Percentiles rank a stretch among this genome's conserved stretches.
phyloP scores from a whole-genome alignment of 176 grass and related monocot species.

The Oryza rufipogon region DNA sequence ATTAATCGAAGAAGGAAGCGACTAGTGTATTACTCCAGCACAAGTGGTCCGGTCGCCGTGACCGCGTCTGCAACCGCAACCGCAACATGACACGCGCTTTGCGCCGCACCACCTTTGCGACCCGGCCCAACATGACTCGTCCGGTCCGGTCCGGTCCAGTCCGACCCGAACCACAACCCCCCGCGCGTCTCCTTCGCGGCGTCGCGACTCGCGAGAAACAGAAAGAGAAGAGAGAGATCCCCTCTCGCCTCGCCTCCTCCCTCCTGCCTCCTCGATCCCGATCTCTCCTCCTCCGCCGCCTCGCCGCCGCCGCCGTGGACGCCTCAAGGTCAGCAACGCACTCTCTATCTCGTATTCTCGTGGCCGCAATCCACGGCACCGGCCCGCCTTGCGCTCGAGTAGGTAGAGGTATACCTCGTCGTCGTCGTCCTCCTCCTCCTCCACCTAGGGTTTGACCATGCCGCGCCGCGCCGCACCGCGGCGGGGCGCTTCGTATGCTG shows the following conservation, averaged over 20 bases:
- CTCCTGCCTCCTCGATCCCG: constrained; percentile 8
- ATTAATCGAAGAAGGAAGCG: no score
- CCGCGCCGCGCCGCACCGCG: not conserved
- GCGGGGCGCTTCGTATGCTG: not conserved
- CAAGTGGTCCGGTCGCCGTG: no score
- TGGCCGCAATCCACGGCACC: not conserved
- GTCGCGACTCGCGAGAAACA: not conserved
- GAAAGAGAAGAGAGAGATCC: not conserved
- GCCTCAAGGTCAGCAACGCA: not conserved
- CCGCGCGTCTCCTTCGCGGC: no score
- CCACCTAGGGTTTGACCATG: not conserved
- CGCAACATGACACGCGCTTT: no score
- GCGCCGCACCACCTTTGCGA: no score
- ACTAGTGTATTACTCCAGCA: no score
- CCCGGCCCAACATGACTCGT: no score
- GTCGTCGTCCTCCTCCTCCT: not conserved
- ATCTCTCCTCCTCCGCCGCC: not conserved
- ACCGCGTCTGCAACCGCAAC: no score
- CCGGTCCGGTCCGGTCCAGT: not conserved
- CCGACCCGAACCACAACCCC: not conserved
- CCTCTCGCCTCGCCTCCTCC: not conserved
- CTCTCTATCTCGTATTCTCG: no score
- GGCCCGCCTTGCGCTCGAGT: not conserved
- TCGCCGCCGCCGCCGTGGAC: not conserved
- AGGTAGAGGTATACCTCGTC: not conserved